These are phyloP conservation scores for Suhomyces tanzawaensis DNA, from an alignment of 805 yeast species.

Conservation along the genomic window DNA sequence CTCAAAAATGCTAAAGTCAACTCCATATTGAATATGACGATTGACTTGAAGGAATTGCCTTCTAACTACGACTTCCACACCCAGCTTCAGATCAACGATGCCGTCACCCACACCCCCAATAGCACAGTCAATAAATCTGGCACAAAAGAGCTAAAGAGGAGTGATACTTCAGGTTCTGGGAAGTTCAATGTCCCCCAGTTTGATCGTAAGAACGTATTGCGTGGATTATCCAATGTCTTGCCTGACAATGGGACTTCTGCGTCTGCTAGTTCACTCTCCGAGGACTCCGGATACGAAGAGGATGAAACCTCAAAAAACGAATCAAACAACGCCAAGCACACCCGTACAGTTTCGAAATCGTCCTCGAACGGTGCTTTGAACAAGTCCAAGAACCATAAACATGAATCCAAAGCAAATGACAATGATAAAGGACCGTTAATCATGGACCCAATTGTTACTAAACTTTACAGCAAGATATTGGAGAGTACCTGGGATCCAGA, in stretches of 20 bases:
- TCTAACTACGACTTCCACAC: slow-evolving; percentile 41
- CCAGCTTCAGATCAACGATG: slow-evolving; percentile 36
- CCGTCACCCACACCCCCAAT: not conserved
- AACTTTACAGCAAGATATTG: slow-evolving; percentile 51
- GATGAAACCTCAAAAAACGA: not conserved
- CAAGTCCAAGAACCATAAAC: not conserved
- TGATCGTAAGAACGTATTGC: slow-evolving; percentile 45
- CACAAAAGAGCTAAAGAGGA: not conserved
- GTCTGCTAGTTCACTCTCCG: not conserved
- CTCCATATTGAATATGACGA: slow-evolving; percentile 64
- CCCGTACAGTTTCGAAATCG: not conserved
- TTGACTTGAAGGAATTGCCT: slow-evolving; percentile 48
- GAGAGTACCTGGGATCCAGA: slow-evolving; percentile 63
- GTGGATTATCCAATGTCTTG: slow-evolving; percentile 48
- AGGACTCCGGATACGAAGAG: not conserved
- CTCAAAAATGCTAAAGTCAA: slow-evolving; percentile 79
- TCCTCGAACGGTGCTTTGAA: not conserved
- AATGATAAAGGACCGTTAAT: slow-evolving; percentile 12
- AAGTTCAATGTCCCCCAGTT: slow-evolving; percentile 41
- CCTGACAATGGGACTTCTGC: slow-evolving; percentile 5
- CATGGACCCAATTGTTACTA: slow-evolving; percentile 51
- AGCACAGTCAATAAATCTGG: not conserved
- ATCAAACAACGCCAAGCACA: not conserved
- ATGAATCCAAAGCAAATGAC: not conserved
- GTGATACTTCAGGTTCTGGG: slow-evolving; percentile 22